These are phyloP conservation scores for Gaertneriomyces sp. DNA, from an alignment of 192 early-diverging fungal species.

Conservation along the genomic window DNA sequence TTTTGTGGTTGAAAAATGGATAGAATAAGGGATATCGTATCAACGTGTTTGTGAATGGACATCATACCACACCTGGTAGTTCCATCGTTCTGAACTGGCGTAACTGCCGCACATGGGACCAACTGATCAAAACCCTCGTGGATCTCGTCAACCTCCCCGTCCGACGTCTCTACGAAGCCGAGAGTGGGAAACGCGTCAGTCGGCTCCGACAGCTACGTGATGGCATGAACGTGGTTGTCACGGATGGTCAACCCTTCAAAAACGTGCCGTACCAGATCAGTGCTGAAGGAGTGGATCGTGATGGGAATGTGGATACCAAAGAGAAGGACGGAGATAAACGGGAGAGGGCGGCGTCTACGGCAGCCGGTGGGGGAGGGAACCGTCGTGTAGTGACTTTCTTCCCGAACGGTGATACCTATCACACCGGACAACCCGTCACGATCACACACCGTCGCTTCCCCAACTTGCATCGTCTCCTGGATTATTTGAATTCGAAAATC, in stretches of 20 bases:
- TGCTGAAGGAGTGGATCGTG: background rate
- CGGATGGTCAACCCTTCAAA: slow-evolving; percentile 35
- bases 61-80: slow-evolving; percentile 28
- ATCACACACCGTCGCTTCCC: slow-evolving; percentile 37
- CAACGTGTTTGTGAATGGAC: slow-evolving; percentile 48
- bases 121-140: slow-evolving; percentile 27
- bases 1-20: background rate
- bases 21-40: slow-evolving; percentile 52
- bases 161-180: slow-evolving; percentile 49
- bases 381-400: slow-evolving; percentile 40
- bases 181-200: slow-evolving; percentile 35
- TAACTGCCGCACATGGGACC: slow-evolving; percentile 52
- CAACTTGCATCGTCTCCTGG: slow-evolving; percentile 45
- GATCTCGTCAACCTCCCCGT: slow-evolving; percentile 32
- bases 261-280: slow-evolving; percentile 28
- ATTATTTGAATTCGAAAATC: slow-evolving; percentile 43
- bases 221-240: slow-evolving; percentile 44
- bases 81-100: slow-evolving; percentile 48
- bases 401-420: slow-evolving; percentile 51
- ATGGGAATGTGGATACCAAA: background rate
- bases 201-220: slow-evolving; percentile 39
- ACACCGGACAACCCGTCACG: slow-evolving; percentile 43
- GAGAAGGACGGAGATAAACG: background rate
- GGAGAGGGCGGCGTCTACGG: background rate
- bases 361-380: background rate